Evolutionary conservation across 805 yeast genomes (phyloP), one percentile per base, ranked within the genome.

Genomic region (Metschnikowia gelsemii): DNA sequence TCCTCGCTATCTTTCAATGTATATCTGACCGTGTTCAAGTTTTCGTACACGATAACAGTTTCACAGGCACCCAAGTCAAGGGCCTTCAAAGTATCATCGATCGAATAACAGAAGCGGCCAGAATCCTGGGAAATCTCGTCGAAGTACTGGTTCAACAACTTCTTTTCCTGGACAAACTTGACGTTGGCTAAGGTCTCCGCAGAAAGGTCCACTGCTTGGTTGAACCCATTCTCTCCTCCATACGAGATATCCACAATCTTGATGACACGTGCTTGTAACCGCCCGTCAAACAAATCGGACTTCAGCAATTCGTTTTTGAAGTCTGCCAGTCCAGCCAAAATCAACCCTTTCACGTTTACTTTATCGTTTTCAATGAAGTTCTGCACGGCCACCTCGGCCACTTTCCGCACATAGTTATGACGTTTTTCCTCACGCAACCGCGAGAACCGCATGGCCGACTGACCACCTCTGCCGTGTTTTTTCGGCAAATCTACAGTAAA

Each of bases 381-480:
- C 68, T 93, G 99, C 25, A 93, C 98, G 5, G 99, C 98, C 38
- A 82, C 91, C 73, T 93, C 99, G 37, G 98, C 96, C 35, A 93
- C 99, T 62, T 93, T 93, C 71, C 99, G 81, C 48, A 93, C 95
- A 71, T 93, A 93, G 67, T 93, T 93, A 69, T 93, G 99, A 75
- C 99, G 88, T 68, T 93, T 93, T 71, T 93, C 99, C 57, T 93
- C 99, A 79, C 99, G 86, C 67, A 93, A 78, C 78, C 99, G 90
- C 19, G 97, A 84, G 76, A 93, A 93, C 87, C 99, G 98, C 56
- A 93, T 64, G 32, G 99, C 99, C 49, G 99, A 93, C 75, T 93
- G 99, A 84, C 99, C 99, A 86, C 99, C 99, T 79, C 99, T 86
- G 61, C 99, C 99, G 76, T 93, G 99, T 87, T 93, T 93, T 76